Evolutionary conservation across 805 yeast genomes (phyloP), one percentile per base, ranked within the genome.

Genomic region (Kazachstania africana): DNA sequence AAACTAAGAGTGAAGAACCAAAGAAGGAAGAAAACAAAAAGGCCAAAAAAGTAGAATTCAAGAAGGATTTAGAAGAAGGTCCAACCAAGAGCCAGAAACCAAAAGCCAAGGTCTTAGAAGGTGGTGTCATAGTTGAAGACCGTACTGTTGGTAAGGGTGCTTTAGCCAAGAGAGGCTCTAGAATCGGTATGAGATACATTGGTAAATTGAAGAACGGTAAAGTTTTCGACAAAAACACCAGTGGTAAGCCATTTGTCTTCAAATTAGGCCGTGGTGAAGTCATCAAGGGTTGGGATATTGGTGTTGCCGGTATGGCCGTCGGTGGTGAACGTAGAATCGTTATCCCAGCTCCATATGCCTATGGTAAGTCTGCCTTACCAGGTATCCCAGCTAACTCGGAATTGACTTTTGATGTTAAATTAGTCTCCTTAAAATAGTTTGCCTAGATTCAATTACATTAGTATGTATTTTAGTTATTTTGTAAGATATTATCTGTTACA

Each of bases 271-370:
- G 79, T 60, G 98, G 97, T 56, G 98, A 91, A 65, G 96, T 94
- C 47, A 91, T 91, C 69, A 83, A 83, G 62, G 98, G 97, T 44
- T 91, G 95, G 83, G 99, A 91, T 58, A 72, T 88, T 53, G 99
- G 99, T 70, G 91, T 91, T 50, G 85, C 88, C 37, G 97, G 97
- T 58, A 87, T 91, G 96, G 76, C 94, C 36, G 94, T 83, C 55
- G 95, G 95, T 53, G 97, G 97, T 56, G 98, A 91, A 72, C 87
- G 98, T 72, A 78, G 97, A 68, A 84, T 91, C 45, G 72, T 84
- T 39, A 84, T 91, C 46, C 98, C 99, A 48, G 78, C 98, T 33
- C 74, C 87, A 52, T 81, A 82, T 76, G 99, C 95, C 36, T 91
- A 91, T 65, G 99, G 99, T 44, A 79, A 79, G 52, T 78, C 81